A percentile compares a stretch with the other conserved stretches of the same genome.
These are phyloP conservation scores for Exophiala phaeomuriformis DNA, from an alignment of 2,329 filamentous ascomycete genomes.

Conservation along the genomic window DNA sequence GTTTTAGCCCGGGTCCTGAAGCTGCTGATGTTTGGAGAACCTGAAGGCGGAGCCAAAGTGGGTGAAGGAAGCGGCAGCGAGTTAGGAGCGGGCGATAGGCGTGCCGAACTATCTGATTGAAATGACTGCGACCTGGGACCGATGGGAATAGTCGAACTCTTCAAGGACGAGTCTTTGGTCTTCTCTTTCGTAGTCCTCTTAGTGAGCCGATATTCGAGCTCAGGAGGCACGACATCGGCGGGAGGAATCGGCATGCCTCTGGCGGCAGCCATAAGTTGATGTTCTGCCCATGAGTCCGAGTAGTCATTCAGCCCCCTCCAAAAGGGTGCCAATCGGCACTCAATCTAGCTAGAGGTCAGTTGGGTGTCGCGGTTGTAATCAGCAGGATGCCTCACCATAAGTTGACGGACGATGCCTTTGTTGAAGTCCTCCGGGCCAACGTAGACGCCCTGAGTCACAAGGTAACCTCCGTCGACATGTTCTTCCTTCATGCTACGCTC, in stretches of 20 bases:
- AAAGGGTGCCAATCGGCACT: conserved; percentile 85
- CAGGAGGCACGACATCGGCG: conserved; percentile 72
- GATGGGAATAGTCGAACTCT: conserved; percentile 72
- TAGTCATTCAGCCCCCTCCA: conserved; percentile 92
- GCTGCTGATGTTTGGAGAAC: conserved; percentile 46
- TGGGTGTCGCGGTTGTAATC: background rate
- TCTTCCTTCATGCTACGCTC: conserved; percentile 88
- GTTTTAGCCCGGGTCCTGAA: conserved; percentile 85
- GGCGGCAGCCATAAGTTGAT: conserved; percentile 87
- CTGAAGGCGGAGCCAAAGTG: conserved; percentile 47
- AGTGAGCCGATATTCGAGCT: conserved; percentile 51
- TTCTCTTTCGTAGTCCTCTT: conserved; percentile 40
- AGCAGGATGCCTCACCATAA: conserved; percentile 59
- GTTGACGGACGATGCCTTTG: conserved; percentile 76
- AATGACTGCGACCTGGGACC: conserved; percentile 67
- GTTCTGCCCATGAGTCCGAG: conserved; percentile 80
- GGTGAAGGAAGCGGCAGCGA: conserved; percentile 56
- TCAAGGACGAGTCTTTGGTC: conserved; percentile 54
- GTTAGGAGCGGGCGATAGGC: conserved; percentile 53
- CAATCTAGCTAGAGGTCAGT: conserved; percentile 58
- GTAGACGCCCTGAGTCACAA: conserved; percentile 92
- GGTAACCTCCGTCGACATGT: conserved; percentile 84
- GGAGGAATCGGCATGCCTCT: conserved; percentile 76
- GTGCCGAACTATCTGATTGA: conserved; percentile 63
- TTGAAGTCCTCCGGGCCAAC: conserved; percentile 88